Evolutionary conservation across 495 filamentous ascomycete species (phyloP), one percentile per base, ranked within the genome.

Genomic region (Friedmanniomyces simplex): DNA sequence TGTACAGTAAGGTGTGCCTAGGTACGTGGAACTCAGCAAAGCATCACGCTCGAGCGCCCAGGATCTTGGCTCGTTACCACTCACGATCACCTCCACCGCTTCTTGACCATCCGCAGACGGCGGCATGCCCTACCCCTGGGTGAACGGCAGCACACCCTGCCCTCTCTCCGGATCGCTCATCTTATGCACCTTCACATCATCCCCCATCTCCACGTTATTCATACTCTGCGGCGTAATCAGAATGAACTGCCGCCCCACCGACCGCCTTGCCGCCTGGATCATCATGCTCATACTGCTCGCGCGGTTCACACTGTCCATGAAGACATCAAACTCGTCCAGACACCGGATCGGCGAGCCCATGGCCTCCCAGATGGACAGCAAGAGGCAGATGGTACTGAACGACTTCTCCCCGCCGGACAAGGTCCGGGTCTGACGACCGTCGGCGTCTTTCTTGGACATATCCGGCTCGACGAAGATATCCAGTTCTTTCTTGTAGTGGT

Each of bases 311-410:
- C 83, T 86, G 65, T 99, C 93, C 93, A 99, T 99, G 73, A 95
- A 99, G 41, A 99, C 93, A 72, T 99, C 93, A 66, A 96, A 99
- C 72, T 99, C 93, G 71, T 99, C 93, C 49, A 99, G 78, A 67
- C 94, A 97, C 39, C 93, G 80, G 53, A 99, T 83, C 0, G 91
- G 91, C 12, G 87, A 89, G 7, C 91, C 91, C 91, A 99, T 97
- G 41, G 93, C 94, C 67, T 97, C 93, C 93, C 93, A 98, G 21
- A 98, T 83, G 20, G 88, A 79, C 28, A 99, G 76, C 39, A 99
- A 73, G 52, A 99, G 76, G 68, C 93, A 99, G 55, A 96, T 91
- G 13, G 90, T 93, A 0, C 91, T 94, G 73, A 97, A 99, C 0
- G 89, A 96, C 67, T 96, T 97, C 71, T 99, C 93, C 39, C 93